Evolutionary conservation across 345 rosid species (phyloP), one percentile per base, ranked within the genome.

Genomic region (Gossypium herbaceum): DNA sequence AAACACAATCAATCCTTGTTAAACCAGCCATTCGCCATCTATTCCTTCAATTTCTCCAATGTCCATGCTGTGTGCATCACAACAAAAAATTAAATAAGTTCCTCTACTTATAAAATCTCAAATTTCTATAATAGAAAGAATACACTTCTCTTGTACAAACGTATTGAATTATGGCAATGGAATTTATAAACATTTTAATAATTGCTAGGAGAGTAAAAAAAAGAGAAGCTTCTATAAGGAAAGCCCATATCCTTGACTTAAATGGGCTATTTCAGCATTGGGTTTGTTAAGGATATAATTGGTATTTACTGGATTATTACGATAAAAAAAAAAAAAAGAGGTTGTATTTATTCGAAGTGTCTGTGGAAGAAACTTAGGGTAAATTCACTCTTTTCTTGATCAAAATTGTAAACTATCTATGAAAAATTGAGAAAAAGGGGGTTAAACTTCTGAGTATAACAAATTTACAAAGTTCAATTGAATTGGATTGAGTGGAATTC

Each of bases 11-110:
- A 87, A 88, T 86, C 93, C 85, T 86, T 81, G 83, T 89, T 90
- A 93, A 82, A 92, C 76, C 73, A 93, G 83, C 99, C 99, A 95
- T 70, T 95, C 98, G 52, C 91, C 91, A 77, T 91, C 97, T 84
- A 89, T 82, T 65, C 91, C 96, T 78, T 93, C 99, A 78, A 93
- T 86, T 73, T 93, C 99, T 80, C 88, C 98, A 72, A 95, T 89
- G 79, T 94, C 98, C 98, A 93, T 83, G 83, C 99, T 93, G 92
- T 80, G 43, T 20, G 41, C 41, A 74, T 70, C 60, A 65, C 55
- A 77, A n/a, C n/a, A 25, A 3, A 1, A 25, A 64, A 34, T 34
- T 34, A 54, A 27, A 54, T 12, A 44, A 59, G 7, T 47, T 57
- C 56, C 27, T 74, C 25, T 1, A 59, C 29, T 57, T 9, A 19